Base-by-base conservation (phyloP, 2,329 filamentous ascomycete species). In the Acrocalymma vagum region DNA sequence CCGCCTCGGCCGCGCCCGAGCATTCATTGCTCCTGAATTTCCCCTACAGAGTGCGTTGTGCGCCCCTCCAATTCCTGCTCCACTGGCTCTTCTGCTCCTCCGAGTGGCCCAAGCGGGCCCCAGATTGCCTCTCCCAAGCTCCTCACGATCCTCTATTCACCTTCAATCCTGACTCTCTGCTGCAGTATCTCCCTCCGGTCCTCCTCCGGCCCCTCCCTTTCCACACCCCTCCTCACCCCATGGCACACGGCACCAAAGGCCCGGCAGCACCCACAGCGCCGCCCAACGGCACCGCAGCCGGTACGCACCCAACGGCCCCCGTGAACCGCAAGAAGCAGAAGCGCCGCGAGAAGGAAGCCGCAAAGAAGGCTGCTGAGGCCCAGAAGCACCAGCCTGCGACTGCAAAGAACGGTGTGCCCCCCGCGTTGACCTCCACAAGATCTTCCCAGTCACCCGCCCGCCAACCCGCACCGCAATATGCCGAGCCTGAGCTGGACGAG, bases 281-380 rank as follows among this genome's bases (percentile, higher is more conserved):
- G 21, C 47, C 58, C 56, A 75, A 74, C 63, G 72, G 71, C 57
- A 59, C 72, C 52, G 63, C 65, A 20, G 66, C 49, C 34, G 55
- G 29, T 56, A 61, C 28, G 45, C 70, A 13, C 57, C 53, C 42
- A 60, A 50, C 29, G 76, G 76, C 29, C 63, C 78, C 16, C 7
- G 86, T 92, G 35, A 96, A 96, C 73, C 85, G 89, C 65, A 96
- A 96, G 79, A 97, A 96, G 78, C 88, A 94, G 71, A 96, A 96
- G 78, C 84, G 92, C 56, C 83, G 92, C 54, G 87, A 89, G 65
- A 96, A 96, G 70, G 78, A 83, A 72, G 88, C 87, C 22, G 87
- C 89, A 21, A 86, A 86, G 46, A 65, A 70, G 48, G 67, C 69
- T 15, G 70, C 71, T 48, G 69, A 71, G 41, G 55, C 63, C 9